Evolutionary conservation across 768 basidiomycete genomes (phyloP).

Genomic region (Tylopilus plumbeoviolaceoides): DNA sequence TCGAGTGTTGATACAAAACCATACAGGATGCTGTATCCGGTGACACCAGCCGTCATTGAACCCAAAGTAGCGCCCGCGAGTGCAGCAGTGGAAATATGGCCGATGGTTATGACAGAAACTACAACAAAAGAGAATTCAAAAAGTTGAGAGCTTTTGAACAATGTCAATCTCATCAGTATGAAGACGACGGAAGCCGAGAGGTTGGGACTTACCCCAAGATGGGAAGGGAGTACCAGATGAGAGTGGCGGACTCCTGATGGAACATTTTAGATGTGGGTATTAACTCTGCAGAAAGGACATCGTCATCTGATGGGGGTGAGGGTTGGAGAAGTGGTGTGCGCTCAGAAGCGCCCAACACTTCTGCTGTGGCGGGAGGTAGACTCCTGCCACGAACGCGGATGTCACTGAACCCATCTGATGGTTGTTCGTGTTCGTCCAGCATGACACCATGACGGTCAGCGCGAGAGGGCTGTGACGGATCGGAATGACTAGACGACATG

Average conservation of each 20-base stretch:
- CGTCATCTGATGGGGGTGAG: slow-evolving; percentile 38
- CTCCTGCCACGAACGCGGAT: slow-evolving; percentile 15
- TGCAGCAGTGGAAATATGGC: too few relatives aligned
- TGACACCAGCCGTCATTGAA: too few relatives aligned
- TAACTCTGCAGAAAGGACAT: slow-evolving; percentile 14
- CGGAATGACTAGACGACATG: too few relatives aligned
- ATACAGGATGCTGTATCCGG: too few relatives aligned
- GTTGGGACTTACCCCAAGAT: slow-evolving; percentile 57
- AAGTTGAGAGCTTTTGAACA: slow-evolving; percentile 55
- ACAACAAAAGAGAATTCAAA: slow-evolving; percentile 51
- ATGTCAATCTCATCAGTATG: neutral
- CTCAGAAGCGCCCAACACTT: slow-evolving; percentile 31
- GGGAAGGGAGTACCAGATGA: slow-evolving; percentile 63
- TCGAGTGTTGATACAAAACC: slow-evolving; percentile 68
- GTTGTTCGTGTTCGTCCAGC: neutral
- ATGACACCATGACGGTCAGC: too few relatives aligned
- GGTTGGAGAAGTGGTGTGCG: slow-evolving; percentile 51
- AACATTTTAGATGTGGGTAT: slow-evolving; percentile 33
- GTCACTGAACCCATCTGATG: slow-evolving; percentile 16
- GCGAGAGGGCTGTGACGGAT: too few relatives aligned
- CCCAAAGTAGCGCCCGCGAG: too few relatives aligned
- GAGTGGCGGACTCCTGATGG: slow-evolving; percentile 56
- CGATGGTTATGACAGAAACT: too few relatives aligned
- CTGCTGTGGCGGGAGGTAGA: neutral
- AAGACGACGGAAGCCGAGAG: neutral